Evolutionary conservation across 73 alveolate genomes (phyloP), one percentile per base, ranked within the genome.

Genomic region (Effrenium voratum): DNA sequence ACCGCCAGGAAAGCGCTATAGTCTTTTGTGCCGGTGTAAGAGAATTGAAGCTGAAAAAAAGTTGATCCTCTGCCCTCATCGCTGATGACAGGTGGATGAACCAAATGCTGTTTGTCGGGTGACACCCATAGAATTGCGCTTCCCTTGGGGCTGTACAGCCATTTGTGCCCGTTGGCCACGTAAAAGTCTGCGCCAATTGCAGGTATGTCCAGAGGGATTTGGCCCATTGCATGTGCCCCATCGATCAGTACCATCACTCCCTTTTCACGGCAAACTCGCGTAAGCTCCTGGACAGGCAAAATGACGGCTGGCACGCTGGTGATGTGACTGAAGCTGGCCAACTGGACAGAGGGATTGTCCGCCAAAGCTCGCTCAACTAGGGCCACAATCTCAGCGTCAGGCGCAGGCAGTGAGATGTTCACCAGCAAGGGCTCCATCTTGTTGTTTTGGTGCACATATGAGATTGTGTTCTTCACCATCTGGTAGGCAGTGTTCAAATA

Each of bases 11-110:
- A 79, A 41, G 91, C 91, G 46, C 70, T 79, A 70, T 79, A 79
- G 91, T 79, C 91, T 46, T 46, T 79, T 43, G 91, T 79, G 45
- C 91, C 91, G 68, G 91, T 79, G 91, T 79, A 79, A 43, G 86
- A 76, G 44, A 76, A 76, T 57, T 76, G 86, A 52, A 76, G 59
- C 40, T 76, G 86, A 57, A 76, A 76, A 30, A 76, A 76, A 57
- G 59, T 76, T 47, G 44, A 43, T 52, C 86, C 86, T 57, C 57
- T 76, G 52, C 86, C 86, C 86, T 76, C 86, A 47, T 76, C 86
- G 57, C 38, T 76, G 68, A 79, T 79, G 70, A 79, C 91, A 15
- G 26, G 43, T 44, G 91, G 91, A 36, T 46, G 91, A 46, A 79
- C 34, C 46, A 46, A 45, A 70, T 79, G 70, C 70, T 79, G 91